Conservation (phyloP, 73 alveolate species). For the Durusdinium trenchii region DNA sequence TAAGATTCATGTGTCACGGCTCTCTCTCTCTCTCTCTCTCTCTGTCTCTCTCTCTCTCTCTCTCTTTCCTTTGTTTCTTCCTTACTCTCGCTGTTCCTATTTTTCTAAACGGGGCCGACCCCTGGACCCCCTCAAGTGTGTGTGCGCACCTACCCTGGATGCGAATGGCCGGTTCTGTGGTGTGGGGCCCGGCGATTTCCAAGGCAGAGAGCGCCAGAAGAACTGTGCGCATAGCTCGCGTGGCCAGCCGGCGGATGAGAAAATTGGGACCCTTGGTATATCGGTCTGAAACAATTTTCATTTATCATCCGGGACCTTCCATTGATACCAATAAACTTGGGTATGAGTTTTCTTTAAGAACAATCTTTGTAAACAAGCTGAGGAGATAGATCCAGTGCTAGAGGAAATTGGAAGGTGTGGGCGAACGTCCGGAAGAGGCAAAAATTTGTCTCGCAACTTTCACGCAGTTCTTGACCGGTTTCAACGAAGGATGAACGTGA, state of each 20-base stretch:
- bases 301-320: not conserved
- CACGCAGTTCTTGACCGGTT: not conserved
- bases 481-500: not conserved
- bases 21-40: no score
- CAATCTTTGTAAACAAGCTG: no score
- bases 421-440: not conserved
- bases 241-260: constrained; percentile 14
- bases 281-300: no score
- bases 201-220: constrained; percentile 5
- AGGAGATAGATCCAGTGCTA: not conserved
- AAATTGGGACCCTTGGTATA: not conserved
- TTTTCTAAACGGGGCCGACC: no score
- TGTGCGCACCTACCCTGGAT: no score
- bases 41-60: no score
- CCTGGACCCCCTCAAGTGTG: no score
- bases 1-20: no score
- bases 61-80: no score
- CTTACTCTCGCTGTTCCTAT: no score
- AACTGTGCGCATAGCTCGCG: constrained; percentile 14
- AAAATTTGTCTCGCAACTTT: not conserved
- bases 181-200: not conserved
- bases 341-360: no score
- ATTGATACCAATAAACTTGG: not conserved
- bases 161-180: no score
- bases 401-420: not conserved